Conservation (phyloP, 2,329 filamentous ascomycete species). For the Ceratocystis smalleyi region DNA sequence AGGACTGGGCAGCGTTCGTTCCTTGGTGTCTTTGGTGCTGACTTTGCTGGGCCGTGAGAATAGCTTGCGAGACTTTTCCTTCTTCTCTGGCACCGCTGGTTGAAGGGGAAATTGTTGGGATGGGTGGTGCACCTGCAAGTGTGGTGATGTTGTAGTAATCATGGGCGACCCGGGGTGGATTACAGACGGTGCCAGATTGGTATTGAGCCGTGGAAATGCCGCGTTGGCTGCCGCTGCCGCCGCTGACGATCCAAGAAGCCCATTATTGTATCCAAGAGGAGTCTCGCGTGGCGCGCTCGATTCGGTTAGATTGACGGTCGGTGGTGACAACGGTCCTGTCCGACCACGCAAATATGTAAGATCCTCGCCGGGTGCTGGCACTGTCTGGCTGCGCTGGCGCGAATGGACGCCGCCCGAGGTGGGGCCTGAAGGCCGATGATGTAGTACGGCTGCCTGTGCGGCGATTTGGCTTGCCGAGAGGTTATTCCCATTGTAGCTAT, state of each 20-base stretch:
- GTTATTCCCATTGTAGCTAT: constrained; percentile 22
- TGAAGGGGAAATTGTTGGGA: constrained; percentile 23
- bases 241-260: constrained; percentile 43
- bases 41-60: constrained; percentile 68
- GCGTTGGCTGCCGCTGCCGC: constrained; percentile 59
- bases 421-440: constrained; percentile 31
- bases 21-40: constrained; percentile 50
- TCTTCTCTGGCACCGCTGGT: constrained; percentile 51
- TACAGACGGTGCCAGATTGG: constrained; percentile 1
- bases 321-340: constrained; percentile 39
- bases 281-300: constrained; percentile 45
- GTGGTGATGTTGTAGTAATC: constrained; percentile 21
- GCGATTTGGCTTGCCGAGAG: constrained; percentile 61
- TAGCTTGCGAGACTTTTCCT: constrained; percentile 65
- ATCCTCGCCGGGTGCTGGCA: constrained; percentile 29
- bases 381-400: constrained; percentile 59
- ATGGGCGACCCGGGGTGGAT: neutral
- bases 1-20: constrained; percentile 56
- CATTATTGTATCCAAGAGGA: constrained; percentile 45
- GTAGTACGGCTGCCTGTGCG: constrained; percentile 61
- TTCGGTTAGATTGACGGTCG: constrained; percentile 48
- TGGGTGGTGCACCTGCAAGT: constrained; percentile 27
- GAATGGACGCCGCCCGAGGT: constrained; percentile 27
- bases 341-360: constrained; percentile 23
- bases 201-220: constrained; percentile 45